Base-by-base conservation (phyloP, 768 basidiomycete species). In the Pisolithus marmoratus region DNA sequence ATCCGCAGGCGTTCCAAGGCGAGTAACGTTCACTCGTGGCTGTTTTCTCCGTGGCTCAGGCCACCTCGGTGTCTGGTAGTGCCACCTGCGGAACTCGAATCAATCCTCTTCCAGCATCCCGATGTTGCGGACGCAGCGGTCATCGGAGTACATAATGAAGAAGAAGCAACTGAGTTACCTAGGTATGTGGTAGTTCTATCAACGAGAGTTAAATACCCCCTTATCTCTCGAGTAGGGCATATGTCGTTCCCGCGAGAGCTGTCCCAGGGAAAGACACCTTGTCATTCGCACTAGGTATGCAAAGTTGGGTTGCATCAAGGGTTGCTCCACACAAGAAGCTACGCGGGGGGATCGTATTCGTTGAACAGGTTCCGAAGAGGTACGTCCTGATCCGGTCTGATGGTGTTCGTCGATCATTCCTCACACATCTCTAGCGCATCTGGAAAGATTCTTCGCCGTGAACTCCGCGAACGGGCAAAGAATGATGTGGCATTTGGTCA, bases 11-110 rank as follows among this genome's bases (percentile, higher is more conserved):
- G 19, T 88, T 84, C 72, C 88, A 89, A 79, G 86, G 85, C 80
- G 62, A 38, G 71, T 40, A 47, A 24, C 29, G 15, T 17, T 7
- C 27, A 7, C 43, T 14, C 31, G 54, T n/a, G 20, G 7, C 19
- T 7, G 9, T 29, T 38, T 51, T 19, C 14, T 54, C 19, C n/a
- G 40, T n/a, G 9, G 0, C 26, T 29, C 43, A 24, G 17, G 24
- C 27, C 4, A 31, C n/a, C 27, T 11, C n/a, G 19, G 5, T 47
- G 17, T 15, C 36, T 47, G 54, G 38, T 58, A 89, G 91, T 94
- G 17, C 82, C 92, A 7, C 91, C 91, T 0, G 91, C 92, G 2
- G 91, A 93, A 58, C 76, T 94, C 4, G 92, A 94, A 60, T 79
- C 81, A 26, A 70, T 90, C 0, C 76, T 94, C 0, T 69, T 93